Conservation (phyloP, 83 land plant species). For the Picea abies region DNA sequence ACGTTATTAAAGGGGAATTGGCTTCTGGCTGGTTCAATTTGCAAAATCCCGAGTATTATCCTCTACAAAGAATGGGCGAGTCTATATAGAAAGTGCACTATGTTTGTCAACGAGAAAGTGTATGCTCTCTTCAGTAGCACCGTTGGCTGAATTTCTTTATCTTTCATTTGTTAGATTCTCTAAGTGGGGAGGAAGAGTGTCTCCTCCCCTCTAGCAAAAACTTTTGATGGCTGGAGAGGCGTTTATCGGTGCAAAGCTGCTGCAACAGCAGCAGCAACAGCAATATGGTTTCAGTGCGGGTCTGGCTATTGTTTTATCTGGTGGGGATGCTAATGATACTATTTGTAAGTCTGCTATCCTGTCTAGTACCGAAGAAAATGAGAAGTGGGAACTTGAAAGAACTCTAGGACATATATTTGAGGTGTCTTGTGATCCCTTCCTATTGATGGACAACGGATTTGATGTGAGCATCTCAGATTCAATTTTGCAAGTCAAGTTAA, state of each 20-base stretch:
- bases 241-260: conserved; percentile 5
- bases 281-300: conserved; percentile 41
- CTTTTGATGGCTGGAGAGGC: conserved; percentile 49
- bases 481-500: conserved; percentile 30
- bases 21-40: too few species aligned
- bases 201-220: too few species aligned
- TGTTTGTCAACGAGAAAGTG: too few species aligned
- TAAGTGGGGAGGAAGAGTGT: too few species aligned
- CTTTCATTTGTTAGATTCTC: too few species aligned
- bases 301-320: conserved; percentile 48
- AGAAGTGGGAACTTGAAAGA: conserved; percentile 51
- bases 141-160: too few species aligned
- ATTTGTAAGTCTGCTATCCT: conserved; percentile 35
- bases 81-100: too few species aligned
- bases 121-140: too few species aligned
- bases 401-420: conserved; percentile 63
- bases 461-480: conserved; percentile 23
- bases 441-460: conserved; percentile 15
- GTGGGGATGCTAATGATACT: conserved; percentile 24
- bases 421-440: conserved; percentile 38
- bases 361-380: conserved; percentile 47
- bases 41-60: too few species aligned
- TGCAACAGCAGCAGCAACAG: background rate
- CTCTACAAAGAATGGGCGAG: too few species aligned
- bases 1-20: too few species aligned